Evolutionary conservation across 1,139 yeast species (phyloP).

Genomic region (Yamadazyma trypodendri): DNA sequence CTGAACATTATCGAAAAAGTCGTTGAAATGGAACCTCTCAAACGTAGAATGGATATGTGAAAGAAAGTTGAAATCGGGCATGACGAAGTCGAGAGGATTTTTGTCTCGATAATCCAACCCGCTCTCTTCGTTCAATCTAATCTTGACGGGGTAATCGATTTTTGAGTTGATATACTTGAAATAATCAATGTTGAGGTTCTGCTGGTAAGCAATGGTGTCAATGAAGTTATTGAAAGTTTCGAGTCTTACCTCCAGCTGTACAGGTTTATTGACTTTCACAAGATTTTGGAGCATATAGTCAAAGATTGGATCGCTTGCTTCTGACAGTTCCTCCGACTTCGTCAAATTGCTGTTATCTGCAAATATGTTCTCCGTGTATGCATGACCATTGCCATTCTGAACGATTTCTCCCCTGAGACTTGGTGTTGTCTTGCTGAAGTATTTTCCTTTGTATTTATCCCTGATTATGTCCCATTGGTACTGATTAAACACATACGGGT

Average conservation of each 20-base stretch:
- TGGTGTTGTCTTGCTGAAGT: background rate
- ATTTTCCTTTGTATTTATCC: background rate
- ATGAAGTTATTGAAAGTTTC: constrained; percentile 8
- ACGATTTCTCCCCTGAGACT: background rate
- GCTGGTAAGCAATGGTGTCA: constrained; percentile 3
- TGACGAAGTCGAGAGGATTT: constrained; percentile 10
- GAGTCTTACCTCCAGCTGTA: constrained; percentile 2
- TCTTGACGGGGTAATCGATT: background rate
- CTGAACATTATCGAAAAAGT: constrained; percentile 10
- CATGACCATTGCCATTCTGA: too few species aligned
- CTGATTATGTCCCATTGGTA: constrained; percentile 1
- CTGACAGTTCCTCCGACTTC: background rate
- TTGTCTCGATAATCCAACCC: constrained; percentile 13
- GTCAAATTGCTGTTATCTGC: too few species aligned
- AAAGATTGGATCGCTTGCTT: constrained; percentile 5
- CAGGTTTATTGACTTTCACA: background rate
- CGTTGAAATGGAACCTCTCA: constrained; percentile 10
- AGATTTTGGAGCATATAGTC: constrained; percentile 4
- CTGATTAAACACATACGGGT: background rate
- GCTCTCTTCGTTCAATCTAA: constrained; percentile 5
- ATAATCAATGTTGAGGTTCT: constrained; percentile 8
- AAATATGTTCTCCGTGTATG: too few species aligned
- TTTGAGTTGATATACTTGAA: constrained; percentile 5
- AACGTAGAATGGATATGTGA: constrained; percentile 9
- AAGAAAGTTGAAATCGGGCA: constrained; percentile 10